Base-by-base conservation (phyloP, 1,284 basidiomycete genomes). In the Ceratobasidium papillatum region DNA sequence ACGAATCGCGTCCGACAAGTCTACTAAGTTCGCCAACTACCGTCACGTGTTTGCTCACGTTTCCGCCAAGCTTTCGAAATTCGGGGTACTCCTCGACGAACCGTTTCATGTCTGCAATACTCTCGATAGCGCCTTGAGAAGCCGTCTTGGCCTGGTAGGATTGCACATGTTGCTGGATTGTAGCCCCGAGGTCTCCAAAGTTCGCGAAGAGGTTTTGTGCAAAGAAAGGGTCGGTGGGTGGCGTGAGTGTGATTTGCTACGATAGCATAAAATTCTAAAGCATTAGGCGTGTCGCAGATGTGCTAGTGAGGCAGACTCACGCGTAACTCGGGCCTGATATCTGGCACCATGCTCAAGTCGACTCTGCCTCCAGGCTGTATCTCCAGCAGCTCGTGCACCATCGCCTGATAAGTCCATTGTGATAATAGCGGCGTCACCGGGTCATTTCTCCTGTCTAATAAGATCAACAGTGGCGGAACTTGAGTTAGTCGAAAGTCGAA, bases 351-450 rank as follows among this genome's bases (percentile, higher is more conserved):
- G 73, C 88, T 89, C 51, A 97, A 84, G 80, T 94, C 91, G 5
- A 99, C 96, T 61, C 98, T 88, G 9, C 69, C 69, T 19, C 96
- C 97, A 81, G 99, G 99, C 78, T 93, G 91, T 75, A 99, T 98
- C 0, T 94, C 94, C 11, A 99, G 84, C 12, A 98, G 85, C 81
- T 99, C 98, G 80, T 99, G 98, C 0, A 99, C 97, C 97, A 99
- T 99, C 0, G 98, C 98, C 82, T 99, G 97, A 83, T 99, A 99
- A 14, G 98, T 99, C 98, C 98, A 99, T 82, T 98, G 98, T 0
- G 94, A 94, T 34, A 99, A 86, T n/a, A 99, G 84, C 2, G 98
- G 98, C 0, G 98, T 99, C 17, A 99, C 95, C 1, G 98, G 98
- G 81, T 99, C 98, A 82, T 98, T 98, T 77, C 97, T 86, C 74